Base-by-base conservation (phyloP, 2,329 filamentous ascomycete genomes). In the Arthroderma uncinatum region DNA sequence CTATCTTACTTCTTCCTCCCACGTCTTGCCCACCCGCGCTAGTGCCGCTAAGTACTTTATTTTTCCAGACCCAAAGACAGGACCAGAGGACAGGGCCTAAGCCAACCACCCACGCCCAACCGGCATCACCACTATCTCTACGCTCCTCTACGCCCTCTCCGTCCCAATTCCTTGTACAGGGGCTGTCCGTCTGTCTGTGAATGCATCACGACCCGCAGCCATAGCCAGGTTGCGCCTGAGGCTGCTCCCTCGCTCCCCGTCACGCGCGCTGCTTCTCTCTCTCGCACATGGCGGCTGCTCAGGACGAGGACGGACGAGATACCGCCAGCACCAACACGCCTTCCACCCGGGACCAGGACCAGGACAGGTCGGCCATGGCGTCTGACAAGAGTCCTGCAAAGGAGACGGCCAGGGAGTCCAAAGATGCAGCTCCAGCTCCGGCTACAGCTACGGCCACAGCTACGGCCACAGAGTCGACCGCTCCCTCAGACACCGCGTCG, bases 401-500 rank as follows among this genome's bases (percentile, higher is more conserved):
- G 33, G 33, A 34, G 28, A 36, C 58, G 19, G 47, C 57, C n/a
- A n/a, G n/a, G n/a, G n/a, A n/a, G n/a, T n/a, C n/a, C n/a, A n/a
- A n/a, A n/a, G n/a, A n/a, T 33, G 30, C 58, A 19, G 25, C 37
- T n/a, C 42, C 57, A 52, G 34, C 58, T 44, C 23, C 59, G 40
- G 54, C 60, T 10, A 28, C 33, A 30, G 53, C 53, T 54, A 47
- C 39, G 28, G 53, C 25, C 28, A 60, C 44, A 52, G 37, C 33
- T 25, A 39, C 60, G 47, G 54, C 52, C 28, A 40, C 62, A 40
- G 60, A n/a, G n/a, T n/a, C n/a, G 40, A 48, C 64, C 21, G 60
- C 66, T 56, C 64, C 69, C 62, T 69, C 72, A 67, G 70, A 71
- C 57, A 65, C 64, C 59, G 67, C 69, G 47, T 71, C 72, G 16